Base-by-base conservation (phyloP, 345 rosid genomes). In the Moricandia moricandioides region DNA sequence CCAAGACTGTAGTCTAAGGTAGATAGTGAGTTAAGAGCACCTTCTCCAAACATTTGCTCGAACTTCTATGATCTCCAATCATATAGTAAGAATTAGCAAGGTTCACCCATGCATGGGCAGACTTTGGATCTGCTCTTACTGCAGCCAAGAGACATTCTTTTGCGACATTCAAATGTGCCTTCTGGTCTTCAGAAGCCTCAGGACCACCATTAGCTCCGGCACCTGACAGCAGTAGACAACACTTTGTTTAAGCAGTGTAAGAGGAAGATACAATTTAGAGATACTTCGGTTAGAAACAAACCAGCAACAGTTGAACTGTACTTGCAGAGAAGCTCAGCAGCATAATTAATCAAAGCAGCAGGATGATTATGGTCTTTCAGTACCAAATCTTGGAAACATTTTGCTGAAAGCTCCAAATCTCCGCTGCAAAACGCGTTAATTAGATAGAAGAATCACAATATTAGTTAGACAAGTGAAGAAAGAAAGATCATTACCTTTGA, bases 31-130 rank as follows among this genome's bases (percentile, higher is more conserved):
- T 82, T 82, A 83, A 80, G 82, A 81, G 91, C 87, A 95, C 99
- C 99, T 95, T 95, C 91, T 95, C 98, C 93, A 95, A 88, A 84
- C 99, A 95, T 80, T 90, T 90, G 87, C 86, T 82, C 69, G 98
- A 87, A 70, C 92, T 95, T 81, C 86, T 85, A 81, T 90, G 87
- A 83, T 92, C 99, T 43, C 92, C 92, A 60, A 72, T 78, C 85
- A 88, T 74, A 82, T 78, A 83, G 74, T 87, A 90, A 66, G 96
- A 96, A 79, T 87, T 84, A 43, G 97, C 97, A 66, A 94, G 92
- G 84, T 89, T 94, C 54, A 83, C 90, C 99, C 99, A 95, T 16
- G 78, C 68, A 83, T 94, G 99, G 24, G 97, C 87, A 26, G 96
- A 88, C 81, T 86, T 94, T 8, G 96, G 92, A 79, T 92, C 99